A percentile compares a stretch with the other conserved stretches of the same genome.
phyloP scores from a whole-genome alignment of 805 yeast genomes.

The Yamadazyma olivae region DNA sequence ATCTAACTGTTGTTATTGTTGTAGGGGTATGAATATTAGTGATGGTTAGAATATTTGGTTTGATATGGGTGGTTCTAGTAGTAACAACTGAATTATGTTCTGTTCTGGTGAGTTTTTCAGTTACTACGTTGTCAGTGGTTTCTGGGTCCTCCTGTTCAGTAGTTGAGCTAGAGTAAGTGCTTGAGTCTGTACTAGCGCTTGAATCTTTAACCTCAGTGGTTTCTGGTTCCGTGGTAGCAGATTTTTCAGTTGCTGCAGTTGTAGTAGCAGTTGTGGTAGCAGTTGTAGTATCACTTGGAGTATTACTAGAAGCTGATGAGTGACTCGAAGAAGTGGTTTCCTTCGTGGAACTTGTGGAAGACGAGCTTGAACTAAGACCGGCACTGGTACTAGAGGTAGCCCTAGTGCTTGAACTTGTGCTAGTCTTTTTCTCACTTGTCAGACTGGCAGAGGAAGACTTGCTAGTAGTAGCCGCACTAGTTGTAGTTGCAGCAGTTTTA shows the following conservation, averaged over 20 bases:
- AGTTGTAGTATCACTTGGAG: no score
- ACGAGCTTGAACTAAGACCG: neutral
- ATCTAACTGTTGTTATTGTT: conserved; percentile 13
- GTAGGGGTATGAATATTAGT: conserved; percentile 11
- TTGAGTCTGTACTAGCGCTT: neutral
- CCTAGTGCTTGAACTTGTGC: neutral
- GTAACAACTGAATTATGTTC: conserved; percentile 4
- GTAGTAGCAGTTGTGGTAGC: no score
- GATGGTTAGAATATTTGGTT: conserved; percentile 9
- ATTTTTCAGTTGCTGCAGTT: no score
- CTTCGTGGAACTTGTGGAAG: neutral
- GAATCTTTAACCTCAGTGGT: neutral
- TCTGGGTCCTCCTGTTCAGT: no score
- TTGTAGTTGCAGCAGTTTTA: neutral
- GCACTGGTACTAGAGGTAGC: neutral
- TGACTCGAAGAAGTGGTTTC: neutral
- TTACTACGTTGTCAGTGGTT: no score
- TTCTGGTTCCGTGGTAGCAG: neutral
- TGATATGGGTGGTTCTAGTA: conserved; percentile 10
- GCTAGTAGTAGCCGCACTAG: conserved; percentile 1
- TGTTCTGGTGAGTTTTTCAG: conserved; percentile 6
- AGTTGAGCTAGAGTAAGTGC: neutral
- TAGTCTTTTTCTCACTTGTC: neutral
- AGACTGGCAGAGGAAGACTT: neutral
- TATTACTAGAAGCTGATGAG: no score